Evolutionary conservation across 208 protist genomes (phyloP).

Genomic region (Trypanosoma conorhini): DNA sequence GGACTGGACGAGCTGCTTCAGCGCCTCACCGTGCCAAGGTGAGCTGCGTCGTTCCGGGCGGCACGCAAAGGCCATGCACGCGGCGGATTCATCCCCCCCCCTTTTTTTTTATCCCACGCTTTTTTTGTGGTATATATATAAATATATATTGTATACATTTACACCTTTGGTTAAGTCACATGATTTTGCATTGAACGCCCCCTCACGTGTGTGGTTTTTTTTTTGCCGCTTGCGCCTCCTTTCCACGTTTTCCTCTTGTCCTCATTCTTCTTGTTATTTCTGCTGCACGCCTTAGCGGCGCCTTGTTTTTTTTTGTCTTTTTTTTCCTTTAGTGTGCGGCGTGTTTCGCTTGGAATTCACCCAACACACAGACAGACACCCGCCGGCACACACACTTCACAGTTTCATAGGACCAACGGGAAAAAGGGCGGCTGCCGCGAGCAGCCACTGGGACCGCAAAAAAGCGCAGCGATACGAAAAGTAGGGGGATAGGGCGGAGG

Average conservation of each 20-base stretch:
- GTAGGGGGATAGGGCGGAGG: background rate
- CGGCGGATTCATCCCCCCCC: background rate
- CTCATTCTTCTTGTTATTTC: background rate
- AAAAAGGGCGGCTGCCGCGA: background rate
- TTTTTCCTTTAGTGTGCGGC: no score
- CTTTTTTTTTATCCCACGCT: no score
- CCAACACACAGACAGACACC: background rate
- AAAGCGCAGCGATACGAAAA: background rate
- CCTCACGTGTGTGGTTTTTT: background rate
- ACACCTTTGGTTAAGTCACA: background rate
- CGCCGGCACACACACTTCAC: background rate
- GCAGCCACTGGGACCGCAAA: background rate
- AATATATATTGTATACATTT: conserved; percentile 12
- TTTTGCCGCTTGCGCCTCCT: background rate
- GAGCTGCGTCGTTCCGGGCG: background rate
- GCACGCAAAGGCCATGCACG: background rate
- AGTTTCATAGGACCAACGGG: no score
- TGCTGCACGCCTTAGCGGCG: background rate
- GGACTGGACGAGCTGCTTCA: conserved; percentile 9
- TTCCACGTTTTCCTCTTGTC: background rate
- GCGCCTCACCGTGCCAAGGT: conserved; percentile 18
- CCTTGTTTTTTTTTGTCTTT: background rate
- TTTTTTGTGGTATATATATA: conserved; percentile 7
- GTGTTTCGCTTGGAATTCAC: background rate
- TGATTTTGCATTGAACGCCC: background rate